A percentile compares a stretch with the other conserved stretches of the same genome.
phyloP scores from a whole-genome alignment of 2,329 filamentous ascomycete species.

The Pseudogymnoascus sp. region DNA sequence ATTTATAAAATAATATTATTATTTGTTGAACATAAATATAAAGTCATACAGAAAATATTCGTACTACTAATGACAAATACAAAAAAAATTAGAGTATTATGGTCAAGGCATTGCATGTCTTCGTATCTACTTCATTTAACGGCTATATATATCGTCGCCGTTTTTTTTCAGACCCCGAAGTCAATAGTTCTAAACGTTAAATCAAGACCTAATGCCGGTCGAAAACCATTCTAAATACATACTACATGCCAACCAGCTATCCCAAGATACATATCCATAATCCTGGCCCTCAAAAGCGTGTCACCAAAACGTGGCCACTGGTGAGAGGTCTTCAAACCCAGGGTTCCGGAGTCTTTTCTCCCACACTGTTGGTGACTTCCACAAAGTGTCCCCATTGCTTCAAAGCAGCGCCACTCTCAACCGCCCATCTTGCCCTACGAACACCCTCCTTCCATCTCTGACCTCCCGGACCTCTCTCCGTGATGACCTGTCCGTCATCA shows the following conservation, averaged over 20 bases:
- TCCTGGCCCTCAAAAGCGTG: background rate
- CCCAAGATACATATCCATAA: background rate
- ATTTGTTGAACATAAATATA: background rate
- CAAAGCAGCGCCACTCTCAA: slow-evolving; percentile 81
- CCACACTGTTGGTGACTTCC: slow-evolving; percentile 49
- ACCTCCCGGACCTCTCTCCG: slow-evolving; percentile 75
- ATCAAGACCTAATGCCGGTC: background rate
- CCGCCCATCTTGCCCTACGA: slow-evolving; percentile 76
- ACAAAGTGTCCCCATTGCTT: slow-evolving; percentile 79
- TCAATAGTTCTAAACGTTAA: background rate
- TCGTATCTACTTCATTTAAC: background rate
- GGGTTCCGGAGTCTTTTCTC: background rate
- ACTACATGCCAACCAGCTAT: background rate
- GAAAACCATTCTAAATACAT: background rate
- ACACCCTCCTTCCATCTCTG: slow-evolving; percentile 94
- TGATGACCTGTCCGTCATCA: slow-evolving; percentile 74
- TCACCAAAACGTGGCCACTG: background rate
- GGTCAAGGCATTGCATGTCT: background rate
- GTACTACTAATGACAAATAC: background rate
- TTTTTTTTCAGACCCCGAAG: background rate
- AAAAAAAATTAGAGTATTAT: background rate
- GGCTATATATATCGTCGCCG: background rate
- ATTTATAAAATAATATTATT: background rate
- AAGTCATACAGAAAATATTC: background rate
- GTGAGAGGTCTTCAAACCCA: background rate